A percentile compares a stretch with the other conserved stretches of the same genome.
Conservation (phyloP, 164 flowering plant genomes). For the Umbellularia californica region DNA sequence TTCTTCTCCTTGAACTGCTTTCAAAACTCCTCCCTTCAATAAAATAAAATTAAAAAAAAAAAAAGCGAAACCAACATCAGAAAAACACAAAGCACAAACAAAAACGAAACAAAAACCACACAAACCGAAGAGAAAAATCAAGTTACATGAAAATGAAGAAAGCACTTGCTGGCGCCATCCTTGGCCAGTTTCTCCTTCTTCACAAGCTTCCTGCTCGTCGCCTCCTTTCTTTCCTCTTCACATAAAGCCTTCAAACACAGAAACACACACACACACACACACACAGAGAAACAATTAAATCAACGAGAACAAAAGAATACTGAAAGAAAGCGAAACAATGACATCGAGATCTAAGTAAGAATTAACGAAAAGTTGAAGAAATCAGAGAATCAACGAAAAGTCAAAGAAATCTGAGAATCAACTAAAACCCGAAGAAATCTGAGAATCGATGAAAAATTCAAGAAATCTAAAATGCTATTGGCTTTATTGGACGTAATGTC, state of each 20-base stretch:
- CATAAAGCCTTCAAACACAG: conserved; percentile 34
- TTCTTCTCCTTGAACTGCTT: no score
- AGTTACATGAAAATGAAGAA: conserved; percentile 74
- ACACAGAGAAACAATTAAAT: background rate
- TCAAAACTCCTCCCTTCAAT: no score
- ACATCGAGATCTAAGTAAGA: background rate
- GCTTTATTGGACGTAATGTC: conserved; percentile 14
- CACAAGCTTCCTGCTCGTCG: conserved; percentile 28
- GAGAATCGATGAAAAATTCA: no score
- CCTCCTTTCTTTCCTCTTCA: conserved; percentile 36
- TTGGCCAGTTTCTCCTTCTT: conserved; percentile 58
- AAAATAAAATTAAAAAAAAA: no score
- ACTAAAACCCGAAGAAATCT: no score
- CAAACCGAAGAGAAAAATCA: background rate
- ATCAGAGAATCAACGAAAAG: background rate
- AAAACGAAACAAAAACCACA: background rate
- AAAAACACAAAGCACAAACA: background rate
- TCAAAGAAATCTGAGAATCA: no score
- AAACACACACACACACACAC: background rate
- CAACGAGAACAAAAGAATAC: background rate
- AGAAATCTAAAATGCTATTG: conserved; percentile 9
- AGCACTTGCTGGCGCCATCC: conserved; percentile 85
- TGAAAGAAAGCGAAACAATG: no score
- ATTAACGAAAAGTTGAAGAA: no score
- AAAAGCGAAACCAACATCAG: no score